Evolutionary conservation across 371 early-diverging fungal species (phyloP), one percentile per base, ranked within the genome.

Genomic region (Chytridium lagenaria): DNA sequence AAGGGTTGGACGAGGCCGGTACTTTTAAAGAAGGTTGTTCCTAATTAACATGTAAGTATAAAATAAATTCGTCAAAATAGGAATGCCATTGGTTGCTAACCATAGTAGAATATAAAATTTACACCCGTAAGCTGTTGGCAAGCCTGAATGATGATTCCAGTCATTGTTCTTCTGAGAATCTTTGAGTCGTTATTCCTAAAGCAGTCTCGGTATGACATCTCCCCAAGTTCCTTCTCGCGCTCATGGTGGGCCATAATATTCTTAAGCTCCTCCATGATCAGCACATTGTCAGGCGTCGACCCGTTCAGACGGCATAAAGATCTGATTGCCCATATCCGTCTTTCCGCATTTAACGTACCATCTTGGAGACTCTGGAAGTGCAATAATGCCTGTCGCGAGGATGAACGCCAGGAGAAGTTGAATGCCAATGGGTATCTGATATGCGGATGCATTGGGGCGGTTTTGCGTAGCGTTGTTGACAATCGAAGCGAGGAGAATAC

Each of bases 361-460:
- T n/a, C n/a, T n/a, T n/a, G n/a, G n/a, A n/a, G n/a, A n/a, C n/a
- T n/a, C n/a, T n/a, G n/a, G n/a, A n/a, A n/a, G n/a, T n/a, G n/a
- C n/a, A n/a, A n/a, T 83, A 2, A 81, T 57, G 7, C 94, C 91
- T 7, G 75, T 2, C 26, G 90, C 78, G 33, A 97, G 86, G 26
- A 94, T 76, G 16, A 87, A 50, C 28, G 90, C 91, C 38, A 92
- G 92, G 33, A 88, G 85, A 23, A 91, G 74, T 78, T 97, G 96
- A 50, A 95, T 69, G 51, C 90, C 91, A 36, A 94, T 83, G 2
- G 95, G 91, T 23, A 92, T 71, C 31, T 94, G 89, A 93, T 93
- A 95, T 52, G 87, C 78, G 22, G 83, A 82, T 26, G 85, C 44
- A 57, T 44, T 7, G 19, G 44, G 38, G 19, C 76, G 52, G 70